Percentiles rank a stretch among this genome's conserved stretches.
Conservation (phyloP, 2,329 filamentous ascomycete species). For the Calonectria crousiana region DNA sequence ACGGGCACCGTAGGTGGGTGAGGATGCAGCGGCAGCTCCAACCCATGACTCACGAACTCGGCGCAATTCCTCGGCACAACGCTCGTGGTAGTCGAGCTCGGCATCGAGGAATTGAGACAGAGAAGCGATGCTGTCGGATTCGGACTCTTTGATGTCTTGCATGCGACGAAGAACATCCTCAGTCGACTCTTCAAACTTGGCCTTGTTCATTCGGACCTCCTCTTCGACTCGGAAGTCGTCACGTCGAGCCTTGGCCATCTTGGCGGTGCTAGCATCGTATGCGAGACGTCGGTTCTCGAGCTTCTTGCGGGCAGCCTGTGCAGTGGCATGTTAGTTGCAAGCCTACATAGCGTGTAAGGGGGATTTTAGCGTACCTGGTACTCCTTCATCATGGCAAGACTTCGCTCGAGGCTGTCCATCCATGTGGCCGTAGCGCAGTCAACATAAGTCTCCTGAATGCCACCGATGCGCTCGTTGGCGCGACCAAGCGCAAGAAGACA, state of each 20-base stretch:
- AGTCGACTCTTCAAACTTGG: conserved; percentile 95
- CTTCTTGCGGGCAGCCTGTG: conserved; percentile 81
- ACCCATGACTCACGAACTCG: conserved; percentile 63
- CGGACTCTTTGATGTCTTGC: conserved; percentile 95
- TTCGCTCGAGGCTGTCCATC: conserved; percentile 92
- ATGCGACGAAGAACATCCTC: conserved; percentile 93
- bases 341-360: too few species aligned
- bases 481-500: conserved; percentile 84
- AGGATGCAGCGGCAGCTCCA: conserved; percentile 39
- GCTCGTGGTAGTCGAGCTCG: conserved; percentile 91
- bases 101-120: conserved; percentile 86
- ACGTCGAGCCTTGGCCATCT: conserved; percentile 93
- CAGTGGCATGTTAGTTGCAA: background rate
- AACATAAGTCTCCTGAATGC: conserved; percentile 87
- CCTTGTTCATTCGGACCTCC: conserved; percentile 89
- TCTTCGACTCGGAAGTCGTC: conserved; percentile 96
- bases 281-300: conserved; percentile 89
- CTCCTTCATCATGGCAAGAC: conserved; percentile 95
- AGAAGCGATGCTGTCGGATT: conserved; percentile 84
- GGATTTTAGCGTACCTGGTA: conserved; percentile 78
- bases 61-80: conserved; percentile 85
- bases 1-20: conserved; percentile 33
- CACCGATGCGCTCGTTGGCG: conserved; percentile 88
- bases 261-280: conserved; percentile 89
- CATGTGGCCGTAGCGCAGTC: conserved; percentile 83